phyloP scores from a whole-genome alignment of 1,139 yeast species.

The Yamadazyma triangularis region DNA sequence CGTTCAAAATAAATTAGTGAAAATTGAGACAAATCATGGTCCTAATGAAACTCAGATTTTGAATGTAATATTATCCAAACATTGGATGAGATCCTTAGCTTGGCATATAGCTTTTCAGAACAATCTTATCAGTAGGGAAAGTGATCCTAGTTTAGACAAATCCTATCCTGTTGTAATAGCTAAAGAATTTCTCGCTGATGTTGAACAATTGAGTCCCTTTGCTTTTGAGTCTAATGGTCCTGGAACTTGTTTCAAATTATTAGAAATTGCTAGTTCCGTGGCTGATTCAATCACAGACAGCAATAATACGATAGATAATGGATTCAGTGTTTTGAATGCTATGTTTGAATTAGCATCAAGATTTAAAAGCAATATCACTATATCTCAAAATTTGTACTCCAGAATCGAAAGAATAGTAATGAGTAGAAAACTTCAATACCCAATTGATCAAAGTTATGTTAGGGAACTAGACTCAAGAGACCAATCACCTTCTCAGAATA shows the following conservation, averaged over 20 bases:
- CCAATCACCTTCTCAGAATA: constrained; percentile 1
- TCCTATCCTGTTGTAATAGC: constrained; percentile 28
- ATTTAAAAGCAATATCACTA: constrained; percentile 19
- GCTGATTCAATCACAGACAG: constrained; percentile 17
- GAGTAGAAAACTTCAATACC: constrained; percentile 1
- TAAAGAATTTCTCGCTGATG: constrained; percentile 19
- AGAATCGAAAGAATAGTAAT: constrained; percentile 12
- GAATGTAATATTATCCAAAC: constrained; percentile 26
- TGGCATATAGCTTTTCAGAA: constrained; percentile 28
- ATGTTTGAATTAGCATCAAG: constrained; percentile 17
- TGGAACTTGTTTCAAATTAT: constrained; percentile 28
- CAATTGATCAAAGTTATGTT: constrained; percentile 9
- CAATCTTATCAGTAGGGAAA: constrained; percentile 7
- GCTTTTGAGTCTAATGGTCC: constrained; percentile 36
- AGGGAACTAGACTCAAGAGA: constrained; percentile 5
- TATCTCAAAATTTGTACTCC: constrained; percentile 16
- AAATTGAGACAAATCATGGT: constrained; percentile 13
- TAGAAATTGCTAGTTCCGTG: constrained; percentile 26
- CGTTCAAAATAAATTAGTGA: constrained; percentile 20
- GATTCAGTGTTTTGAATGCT: constrained; percentile 11
- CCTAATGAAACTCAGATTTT: constrained; percentile 24
- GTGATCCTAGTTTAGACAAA: constrained; percentile 13
- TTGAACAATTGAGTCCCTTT: constrained; percentile 20
- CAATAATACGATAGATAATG: constrained; percentile 2
- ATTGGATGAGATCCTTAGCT: constrained; percentile 30